Base-by-base conservation (phyloP, 2,329 filamentous ascomycete genomes). In the Neofusicoccum cordaticola region DNA sequence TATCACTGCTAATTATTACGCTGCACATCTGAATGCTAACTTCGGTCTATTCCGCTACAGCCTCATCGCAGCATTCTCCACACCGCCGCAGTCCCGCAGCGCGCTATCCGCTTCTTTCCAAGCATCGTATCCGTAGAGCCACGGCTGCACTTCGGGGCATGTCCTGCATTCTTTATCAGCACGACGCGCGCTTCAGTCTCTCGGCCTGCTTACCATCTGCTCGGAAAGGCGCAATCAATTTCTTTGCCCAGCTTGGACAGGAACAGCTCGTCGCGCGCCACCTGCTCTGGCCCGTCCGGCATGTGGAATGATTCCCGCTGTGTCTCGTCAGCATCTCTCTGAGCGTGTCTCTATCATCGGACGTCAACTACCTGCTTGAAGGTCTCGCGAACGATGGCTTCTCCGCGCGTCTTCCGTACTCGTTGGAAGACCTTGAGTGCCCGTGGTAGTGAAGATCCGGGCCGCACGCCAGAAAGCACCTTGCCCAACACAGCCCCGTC, bases 401-500 rank as follows among this genome's bases (percentile, higher is more conserved):
- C 82, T 12, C 82, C 81, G 42, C 82, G 72, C 27, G 76, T 74
- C 70, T 84, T 84, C 1, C 82, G 75, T 47, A 84, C 62, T 27
- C 74, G 71, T 67, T 84, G 75, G 62, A 82, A 84, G 5, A 80
- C 53, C 12, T 73, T 70, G n/a, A 84, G 68, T 1, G 79, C 45
- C 9, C 42, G 45, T 9, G 41, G 13, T 1, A 65, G 37, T 5
- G 53, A 60, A 4, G 15, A 27, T 1, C 63, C 42, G 9, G 53
- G 27, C 2, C 37, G 44, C 0, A 69, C 67, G 2, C 61, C 61
- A 5, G 66, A 48, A 12, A 91, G 75, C 1, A 90, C 70, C 0
- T 81, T 78, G 0, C 88, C 88, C 0, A 91, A 75, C 0, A 89
- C 86, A 0, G 88, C 87, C 0, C 88, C 88, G 62, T 91, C 89